Conservation (phyloP, 2,329 filamentous ascomycete genomes). For the Ceratocystis ficicola region DNA sequence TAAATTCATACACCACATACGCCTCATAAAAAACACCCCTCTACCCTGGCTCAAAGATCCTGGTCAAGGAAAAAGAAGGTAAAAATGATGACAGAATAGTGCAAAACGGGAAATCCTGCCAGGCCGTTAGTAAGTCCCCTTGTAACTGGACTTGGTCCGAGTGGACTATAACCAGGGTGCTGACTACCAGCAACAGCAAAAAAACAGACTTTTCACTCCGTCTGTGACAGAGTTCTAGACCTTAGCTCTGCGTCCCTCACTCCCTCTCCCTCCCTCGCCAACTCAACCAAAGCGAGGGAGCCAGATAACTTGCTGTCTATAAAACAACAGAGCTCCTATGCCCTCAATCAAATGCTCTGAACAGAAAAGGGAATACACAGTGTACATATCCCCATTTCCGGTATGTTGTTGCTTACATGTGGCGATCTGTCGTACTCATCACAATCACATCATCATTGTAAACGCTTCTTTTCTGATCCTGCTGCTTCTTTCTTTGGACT, state of each 20-base stretch:
- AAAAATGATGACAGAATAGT: constrained; percentile 6
- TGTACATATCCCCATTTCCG: too few species aligned
- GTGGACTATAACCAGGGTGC: neutral
- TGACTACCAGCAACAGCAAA: neutral
- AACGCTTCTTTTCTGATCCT: neutral
- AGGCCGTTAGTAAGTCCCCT: constrained; percentile 6
- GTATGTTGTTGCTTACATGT: neutral
- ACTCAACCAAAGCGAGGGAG: neutral
- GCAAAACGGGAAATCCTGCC: constrained; percentile 11
- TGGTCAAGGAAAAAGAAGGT: neutral
- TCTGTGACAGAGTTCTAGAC: constrained; percentile 24
- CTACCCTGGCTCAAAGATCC: neutral
- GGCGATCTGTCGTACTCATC: neutral
- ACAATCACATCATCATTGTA: constrained; percentile 13
- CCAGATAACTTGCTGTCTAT: neutral
- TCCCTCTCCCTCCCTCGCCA: neutral
- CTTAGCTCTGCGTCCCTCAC: constrained; percentile 24
- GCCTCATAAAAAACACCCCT: neutral
- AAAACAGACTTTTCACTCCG: constrained; percentile 21
- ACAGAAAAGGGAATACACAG: too few species aligned
- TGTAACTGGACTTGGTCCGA: neutral
- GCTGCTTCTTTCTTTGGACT: neutral
- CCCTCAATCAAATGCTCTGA: neutral
- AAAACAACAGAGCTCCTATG: neutral
- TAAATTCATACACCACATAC: neutral